Evolutionary conservation across 768 basidiomycete genomes (phyloP), one percentile per base, ranked within the genome.

Genomic region (Mycena venus): DNA sequence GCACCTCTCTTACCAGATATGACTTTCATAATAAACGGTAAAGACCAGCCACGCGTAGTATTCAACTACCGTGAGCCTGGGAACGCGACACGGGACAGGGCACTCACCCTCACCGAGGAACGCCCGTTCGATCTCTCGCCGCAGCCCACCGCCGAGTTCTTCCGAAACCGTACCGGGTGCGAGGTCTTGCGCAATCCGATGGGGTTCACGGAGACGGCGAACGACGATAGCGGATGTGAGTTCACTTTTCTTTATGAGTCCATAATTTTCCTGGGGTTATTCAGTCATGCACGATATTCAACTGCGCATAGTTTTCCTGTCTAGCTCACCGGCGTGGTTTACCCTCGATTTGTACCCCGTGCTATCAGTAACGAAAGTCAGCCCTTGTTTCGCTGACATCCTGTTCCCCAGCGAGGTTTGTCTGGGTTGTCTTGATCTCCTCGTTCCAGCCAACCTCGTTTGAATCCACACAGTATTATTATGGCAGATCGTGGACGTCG

Each of bases 331-430:
- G 34, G 53, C 47, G 14, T 53, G 63, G 31, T 65, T 61, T 15
- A 75, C 68, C 12, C 55, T 29, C 5, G 73, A 75, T 29, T 47
- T 75, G 27, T 75, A 75, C 56, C 73, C 73, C 31, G 25, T 75
- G 31, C 23, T 75, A 27, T 65, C 63, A 17, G 53, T 65, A 38
- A 66, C 63, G 17, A 72, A 66, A 49, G 55, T 72, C 38, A 55
- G 38, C 38, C 73, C 73, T 27, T 75, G 73, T 65, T 75, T 75
- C 32, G 53, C 73, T 5, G 73, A 75, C 40, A 75, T 75, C 34
- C 23, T 75, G 38, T 68, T 75, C 25, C 73, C 73, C 10, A 72
- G 49, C 59, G 62, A 65, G 70, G 70, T 72, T 38, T 14, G 61
- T 56, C 56, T 53, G 29, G 25, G 36, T 59, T 38, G 36, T 38